phyloP scores from a whole-genome alignment of 768 basidiomycete species.

The Rhodotorula diobovata region DNA sequence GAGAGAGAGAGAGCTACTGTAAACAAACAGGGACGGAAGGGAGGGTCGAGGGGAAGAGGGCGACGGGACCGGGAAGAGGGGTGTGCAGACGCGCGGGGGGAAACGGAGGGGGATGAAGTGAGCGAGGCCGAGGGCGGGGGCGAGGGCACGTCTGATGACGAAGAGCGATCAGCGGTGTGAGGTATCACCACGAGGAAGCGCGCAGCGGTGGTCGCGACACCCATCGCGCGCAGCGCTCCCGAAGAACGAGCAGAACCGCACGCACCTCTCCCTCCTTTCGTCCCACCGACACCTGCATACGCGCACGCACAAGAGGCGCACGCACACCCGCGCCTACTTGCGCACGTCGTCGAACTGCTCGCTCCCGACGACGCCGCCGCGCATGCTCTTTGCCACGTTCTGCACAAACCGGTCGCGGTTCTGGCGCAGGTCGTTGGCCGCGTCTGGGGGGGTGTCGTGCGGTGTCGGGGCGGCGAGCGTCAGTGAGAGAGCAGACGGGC shows the following conservation, averaged over 20 bases:
- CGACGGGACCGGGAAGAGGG: not conserved
- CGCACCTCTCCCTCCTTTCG: too few species aligned
- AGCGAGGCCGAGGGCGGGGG: too few species aligned
- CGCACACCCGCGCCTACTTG: not conserved
- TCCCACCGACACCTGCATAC: not conserved
- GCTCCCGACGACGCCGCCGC: slow-evolving; percentile 71
- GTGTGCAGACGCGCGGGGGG: too few species aligned
- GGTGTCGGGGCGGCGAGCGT: not conserved
- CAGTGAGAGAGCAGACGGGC: not conserved
- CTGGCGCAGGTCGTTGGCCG: slow-evolving; percentile 86
- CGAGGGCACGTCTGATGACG: too few species aligned
- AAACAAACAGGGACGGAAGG: not conserved
- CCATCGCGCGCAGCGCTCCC: too few species aligned
- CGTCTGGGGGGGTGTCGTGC: slow-evolving; percentile 59
- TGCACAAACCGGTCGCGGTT: slow-evolving; percentile 74
- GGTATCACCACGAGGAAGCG: too few species aligned
- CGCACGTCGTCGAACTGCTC: slow-evolving; percentile 71
- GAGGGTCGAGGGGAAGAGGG: not conserved
- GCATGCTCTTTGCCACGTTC: slow-evolving; percentile 84
- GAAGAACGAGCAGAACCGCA: too few species aligned
- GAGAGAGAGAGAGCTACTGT: not conserved
- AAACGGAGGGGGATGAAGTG: too few species aligned
- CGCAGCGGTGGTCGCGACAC: too few species aligned
- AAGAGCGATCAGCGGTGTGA: too few species aligned
- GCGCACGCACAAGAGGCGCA: not conserved